Evolutionary conservation across 2,329 filamentous ascomycete genomes (phyloP), one percentile per base, ranked within the genome.

Genomic region (Apiospora marii): DNA sequence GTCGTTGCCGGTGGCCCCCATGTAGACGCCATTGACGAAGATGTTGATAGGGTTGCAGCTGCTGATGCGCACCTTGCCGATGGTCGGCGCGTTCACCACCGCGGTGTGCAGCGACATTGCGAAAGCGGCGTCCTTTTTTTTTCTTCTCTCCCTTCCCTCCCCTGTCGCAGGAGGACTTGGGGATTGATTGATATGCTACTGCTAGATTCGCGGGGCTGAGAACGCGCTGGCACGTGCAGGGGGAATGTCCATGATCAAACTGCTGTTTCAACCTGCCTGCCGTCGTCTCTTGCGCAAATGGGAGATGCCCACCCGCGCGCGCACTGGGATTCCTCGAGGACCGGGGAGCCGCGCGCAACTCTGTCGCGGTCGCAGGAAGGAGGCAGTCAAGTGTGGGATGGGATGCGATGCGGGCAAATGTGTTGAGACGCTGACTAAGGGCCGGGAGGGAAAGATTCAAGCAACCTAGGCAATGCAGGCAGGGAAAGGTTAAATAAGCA

Each of bases 31-130:
- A 43, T 70, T 70, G 68, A 70, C 68, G 37, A 70, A 70, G 37
- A 77, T 77, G 69, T 70, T 74, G 16, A 75, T 73, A 16, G 75
- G 75, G 12, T 76, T 75, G 58, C 75, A 74, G 48, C 72, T 77
- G 34, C 74, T 77, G 16, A 75, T 74, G 44, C 73, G 69, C 64
- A 77, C 74, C 68, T 73, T 74, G 13, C 76, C 68, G 37, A 70
- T 41, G 12, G 68, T 48, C 68, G 68, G 46, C 46, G 68, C 48
- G 48, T 70, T 41, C 30, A 70, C 68, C 19, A 70, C 68, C 4
- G 68, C 58, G 14, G 68, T 70, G 49, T 70, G 68, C 5, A 70
- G 68, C 1, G 68, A 44, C 68, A 70, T 70, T 49, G 22, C 34
- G 58, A 64, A 7, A 12, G 53, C 53, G 30, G 53, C 8, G n/a